Conservation (phyloP, 1,139 yeast genomes). For the Nakaseomyces delphensis region DNA sequence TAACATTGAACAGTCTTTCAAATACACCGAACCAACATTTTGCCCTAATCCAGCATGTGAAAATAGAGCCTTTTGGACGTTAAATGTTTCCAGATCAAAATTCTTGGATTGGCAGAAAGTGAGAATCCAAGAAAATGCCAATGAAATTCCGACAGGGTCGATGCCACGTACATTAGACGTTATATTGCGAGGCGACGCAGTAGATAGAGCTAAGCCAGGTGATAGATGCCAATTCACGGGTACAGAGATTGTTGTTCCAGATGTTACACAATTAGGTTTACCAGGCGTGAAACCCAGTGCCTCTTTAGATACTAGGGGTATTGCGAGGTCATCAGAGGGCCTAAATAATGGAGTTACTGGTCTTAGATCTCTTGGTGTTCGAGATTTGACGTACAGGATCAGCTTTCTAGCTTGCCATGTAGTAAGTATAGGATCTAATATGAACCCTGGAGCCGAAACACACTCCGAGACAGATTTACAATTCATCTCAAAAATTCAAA, state of each 20-base stretch:
- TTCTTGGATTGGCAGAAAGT: slow-evolving; percentile 97
- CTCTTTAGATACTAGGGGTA: slow-evolving; percentile 57
- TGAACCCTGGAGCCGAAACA: slow-evolving; percentile 11
- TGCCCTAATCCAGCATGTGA: slow-evolving; percentile 85
- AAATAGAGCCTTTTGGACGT: slow-evolving; percentile 78
- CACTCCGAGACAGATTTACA: slow-evolving; percentile 26
- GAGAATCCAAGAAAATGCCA: slow-evolving; percentile 89
- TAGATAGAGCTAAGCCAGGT: slow-evolving; percentile 96
- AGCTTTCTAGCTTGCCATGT: slow-evolving; percentile 93
- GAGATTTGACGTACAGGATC: slow-evolving; percentile 85
- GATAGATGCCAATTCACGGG: slow-evolving; percentile 95
- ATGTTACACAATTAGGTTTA: slow-evolving; percentile 86
- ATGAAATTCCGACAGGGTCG: slow-evolving; percentile 95
- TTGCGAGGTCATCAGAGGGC: slow-evolving; percentile 56
- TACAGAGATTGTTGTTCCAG: slow-evolving; percentile 92
- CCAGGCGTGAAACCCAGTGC: slow-evolving; percentile 93
- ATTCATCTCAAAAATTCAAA: slow-evolving; percentile 20
- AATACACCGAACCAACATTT: slow-evolving; percentile 89
- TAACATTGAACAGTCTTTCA: slow-evolving; percentile 88
- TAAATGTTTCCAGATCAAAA: slow-evolving; percentile 74
- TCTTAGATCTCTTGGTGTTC: slow-evolving; percentile 76
- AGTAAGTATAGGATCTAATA: slow-evolving; percentile 30
- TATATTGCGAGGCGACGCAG: slow-evolving; percentile 86
- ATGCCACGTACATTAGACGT: slow-evolving; percentile 98
- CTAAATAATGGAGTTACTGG: slow-evolving; percentile 81